These are phyloP conservation scores for Solanum chacoense DNA, from an alignment of 305 asterid genomes.

Conservation along the genomic window DNA sequence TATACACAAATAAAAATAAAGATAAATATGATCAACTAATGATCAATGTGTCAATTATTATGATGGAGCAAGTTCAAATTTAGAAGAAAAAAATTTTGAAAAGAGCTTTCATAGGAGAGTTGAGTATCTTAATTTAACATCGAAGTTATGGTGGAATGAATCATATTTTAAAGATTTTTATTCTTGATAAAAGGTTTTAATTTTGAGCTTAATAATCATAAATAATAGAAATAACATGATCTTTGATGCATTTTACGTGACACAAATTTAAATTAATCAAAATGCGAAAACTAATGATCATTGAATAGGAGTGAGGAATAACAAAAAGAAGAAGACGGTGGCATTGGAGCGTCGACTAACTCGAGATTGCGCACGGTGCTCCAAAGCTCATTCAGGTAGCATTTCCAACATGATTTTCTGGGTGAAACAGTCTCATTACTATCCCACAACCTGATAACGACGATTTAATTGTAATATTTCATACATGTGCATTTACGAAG, in stretches of 20 bases:
- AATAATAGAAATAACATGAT: too few relatives aligned
- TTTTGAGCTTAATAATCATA: background rate
- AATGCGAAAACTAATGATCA: background rate
- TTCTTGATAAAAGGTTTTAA: background rate
- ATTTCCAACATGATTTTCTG: too few relatives aligned
- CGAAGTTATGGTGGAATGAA: background rate
- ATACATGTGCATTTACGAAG: conserved; percentile 9
- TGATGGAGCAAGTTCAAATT: background rate
- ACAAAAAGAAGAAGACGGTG: background rate
- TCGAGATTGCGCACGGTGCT: too few relatives aligned
- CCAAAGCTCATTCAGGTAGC: background rate
- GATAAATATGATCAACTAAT: background rate
- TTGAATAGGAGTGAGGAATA: background rate
- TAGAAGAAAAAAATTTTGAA: background rate
- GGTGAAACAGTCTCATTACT: background rate
- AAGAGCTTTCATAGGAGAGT: background rate
- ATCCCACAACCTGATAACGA: background rate
- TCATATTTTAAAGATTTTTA: background rate
- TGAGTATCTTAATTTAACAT: background rate
- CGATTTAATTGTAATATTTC: background rate
- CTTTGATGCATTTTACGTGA: background rate
- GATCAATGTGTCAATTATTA: background rate
- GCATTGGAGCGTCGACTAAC: too few relatives aligned
- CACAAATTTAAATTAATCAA: background rate
- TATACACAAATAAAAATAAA: background rate